Percentiles rank a stretch among this genome's conserved stretches.
These are phyloP conservation scores for Aspergillus amoenus DNA, from an alignment of 2,329 filamentous ascomycete genomes.

Conservation along the genomic window DNA sequence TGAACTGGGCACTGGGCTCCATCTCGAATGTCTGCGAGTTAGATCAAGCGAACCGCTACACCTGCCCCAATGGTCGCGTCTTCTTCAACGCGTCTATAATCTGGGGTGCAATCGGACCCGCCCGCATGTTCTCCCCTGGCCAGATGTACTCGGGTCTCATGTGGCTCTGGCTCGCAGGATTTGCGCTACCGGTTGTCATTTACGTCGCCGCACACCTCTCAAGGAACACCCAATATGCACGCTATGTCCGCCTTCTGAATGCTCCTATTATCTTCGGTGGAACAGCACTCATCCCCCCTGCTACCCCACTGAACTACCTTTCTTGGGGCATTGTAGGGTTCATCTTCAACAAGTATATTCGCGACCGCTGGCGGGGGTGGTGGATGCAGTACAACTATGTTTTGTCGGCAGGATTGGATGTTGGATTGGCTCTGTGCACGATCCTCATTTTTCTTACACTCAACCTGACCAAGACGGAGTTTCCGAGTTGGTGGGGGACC, in stretches of 20 bases:
- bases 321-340: conserved; percentile 68
- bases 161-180: conserved; percentile 71
- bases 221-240: conserved; percentile 48
- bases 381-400: conserved; percentile 79
- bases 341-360: conserved; percentile 68
- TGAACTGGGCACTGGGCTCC: conserved; percentile 49
- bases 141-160: conserved; percentile 64
- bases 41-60: conserved; percentile 59
- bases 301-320: conserved; percentile 69
- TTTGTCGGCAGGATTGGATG: conserved; percentile 69
- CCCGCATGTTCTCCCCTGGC: conserved; percentile 65
- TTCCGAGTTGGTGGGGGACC: conserved; percentile 70
- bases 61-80: conserved; percentile 57
- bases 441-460: conserved; percentile 70
- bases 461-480: conserved; percentile 56
- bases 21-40: conserved; percentile 66
- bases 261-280: conserved; percentile 69
- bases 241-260: conserved; percentile 65
- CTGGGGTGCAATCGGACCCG: conserved; percentile 72
- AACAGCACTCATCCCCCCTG: conserved; percentile 63
- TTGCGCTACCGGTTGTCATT: conserved; percentile 61
- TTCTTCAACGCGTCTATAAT: conserved; percentile 71
- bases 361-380: conserved; percentile 66
- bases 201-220: conserved; percentile 57
- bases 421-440: conserved; percentile 64